Evolutionary conservation across 177 flowering plant genomes (phyloP).

Genomic region (Vitis hybrid): DNA sequence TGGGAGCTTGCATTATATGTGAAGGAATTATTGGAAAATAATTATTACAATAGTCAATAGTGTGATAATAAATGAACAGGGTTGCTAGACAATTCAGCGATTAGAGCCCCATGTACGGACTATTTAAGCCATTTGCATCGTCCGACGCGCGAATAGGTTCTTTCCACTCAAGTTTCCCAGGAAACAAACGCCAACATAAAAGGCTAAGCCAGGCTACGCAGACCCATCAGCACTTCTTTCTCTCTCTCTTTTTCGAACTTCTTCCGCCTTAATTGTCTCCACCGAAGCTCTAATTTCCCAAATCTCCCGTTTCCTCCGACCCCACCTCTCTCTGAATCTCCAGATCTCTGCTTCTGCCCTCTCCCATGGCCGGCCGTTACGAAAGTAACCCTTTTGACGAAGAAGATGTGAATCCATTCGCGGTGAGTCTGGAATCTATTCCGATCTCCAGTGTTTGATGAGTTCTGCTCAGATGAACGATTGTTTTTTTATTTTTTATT

Average conservation of each 20-base stretch:
- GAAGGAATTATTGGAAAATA: too few species aligned
- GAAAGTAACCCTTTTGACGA: constrained; percentile 55
- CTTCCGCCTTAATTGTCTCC: too few species aligned
- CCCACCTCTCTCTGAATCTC: neutral
- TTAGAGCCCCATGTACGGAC: too few species aligned
- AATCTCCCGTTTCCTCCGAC: neutral
- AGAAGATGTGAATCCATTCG: constrained; percentile 57
- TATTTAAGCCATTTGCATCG: too few species aligned
- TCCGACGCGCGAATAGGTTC: neutral
- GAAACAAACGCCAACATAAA: constrained; percentile 11
- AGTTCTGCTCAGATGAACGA: neutral
- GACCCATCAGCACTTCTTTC: neutral
- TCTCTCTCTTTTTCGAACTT: neutral
- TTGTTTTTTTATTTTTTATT: neutral
- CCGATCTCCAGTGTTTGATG: too few species aligned
- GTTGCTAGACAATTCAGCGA: too few species aligned
- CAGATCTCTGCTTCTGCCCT: constrained; percentile 6
- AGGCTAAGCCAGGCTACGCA: too few species aligned
- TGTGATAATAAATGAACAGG: too few species aligned
- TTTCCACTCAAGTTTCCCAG: constrained; percentile 9
- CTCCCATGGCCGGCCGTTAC: constrained; percentile 40
- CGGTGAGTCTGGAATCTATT: constrained; percentile 26
- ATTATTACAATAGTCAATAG: too few species aligned
- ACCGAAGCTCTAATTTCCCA: neutral
- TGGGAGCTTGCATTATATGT: too few species aligned